Base-by-base conservation (phyloP, 2,329 filamentous ascomycete species). In the Rhynchosporium graminicola region DNA sequence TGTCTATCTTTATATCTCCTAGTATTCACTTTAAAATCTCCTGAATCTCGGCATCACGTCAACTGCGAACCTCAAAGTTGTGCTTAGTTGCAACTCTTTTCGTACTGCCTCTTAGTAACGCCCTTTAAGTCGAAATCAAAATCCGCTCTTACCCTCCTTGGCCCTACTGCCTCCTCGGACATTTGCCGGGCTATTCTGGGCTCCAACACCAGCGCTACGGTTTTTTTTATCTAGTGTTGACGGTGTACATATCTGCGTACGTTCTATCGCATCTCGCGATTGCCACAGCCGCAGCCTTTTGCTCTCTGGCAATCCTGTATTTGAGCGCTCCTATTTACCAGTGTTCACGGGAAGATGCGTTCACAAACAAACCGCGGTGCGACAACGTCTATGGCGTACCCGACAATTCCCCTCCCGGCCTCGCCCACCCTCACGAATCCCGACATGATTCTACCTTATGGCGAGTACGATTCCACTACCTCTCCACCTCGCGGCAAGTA, bases 351-450 rank as follows among this genome's bases (percentile, higher is more conserved):
- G 46, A 69, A 58, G 61, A 71, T 71, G 70, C 71, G 69, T 63
- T 58, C 65, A 52, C 71, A 68, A 65, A 69, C 65, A 40, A 64
- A 61, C 28, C 13, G 47, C 36, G 69, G 61, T 57, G 60, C 66
- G 47, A 64, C 71, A 26, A 69, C 70, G 20, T 56, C 66, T 28
- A 72, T 72, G 69, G 62, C 76, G 48, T 81, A 83, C 69, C 76
- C 79, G 20, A 73, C 60, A 15, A 43, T 63, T 28, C 63, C 80
- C 50, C 76, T 81, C 62, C 87, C 89, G 67, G 86, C 86, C 12
- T 96, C 91, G 63, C 93, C 93, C 52, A 96, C 93, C 2, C 80
- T 97, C 71, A 96, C 92, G 61, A 96, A 97, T 76, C 92, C 92
- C 58, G 93, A 96, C 75, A 93, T 97, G 91, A 96, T 97, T 71